phyloP scores from a whole-genome alignment of 345 rosid species.

The Corchorus olitorius region DNA sequence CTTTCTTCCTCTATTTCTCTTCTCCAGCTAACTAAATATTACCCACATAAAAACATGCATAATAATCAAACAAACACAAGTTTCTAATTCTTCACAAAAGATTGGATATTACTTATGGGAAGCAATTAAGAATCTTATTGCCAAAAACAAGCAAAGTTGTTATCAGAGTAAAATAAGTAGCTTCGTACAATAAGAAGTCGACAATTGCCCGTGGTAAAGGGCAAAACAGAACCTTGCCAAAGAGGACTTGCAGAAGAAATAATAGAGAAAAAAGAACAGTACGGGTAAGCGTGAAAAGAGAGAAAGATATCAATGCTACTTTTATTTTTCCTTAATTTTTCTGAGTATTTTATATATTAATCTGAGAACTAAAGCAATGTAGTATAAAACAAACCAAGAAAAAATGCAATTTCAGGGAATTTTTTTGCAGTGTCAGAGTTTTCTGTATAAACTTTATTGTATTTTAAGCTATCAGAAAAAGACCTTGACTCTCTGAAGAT shows the following conservation, averaged over 20 bases:
- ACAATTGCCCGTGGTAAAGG: constrained; percentile 28
- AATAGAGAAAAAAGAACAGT: background rate
- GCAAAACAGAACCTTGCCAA: constrained; percentile 19
- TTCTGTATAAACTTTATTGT: constrained; percentile 22
- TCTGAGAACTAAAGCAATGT: constrained; percentile 3
- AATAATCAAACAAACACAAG: background rate
- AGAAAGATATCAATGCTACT: constrained; percentile 24
- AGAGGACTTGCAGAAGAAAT: background rate
- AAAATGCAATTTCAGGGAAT: constrained; percentile 26
- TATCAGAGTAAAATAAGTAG: background rate
- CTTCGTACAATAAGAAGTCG: background rate
- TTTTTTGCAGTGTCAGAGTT: constrained; percentile 32
- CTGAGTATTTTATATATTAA: background rate
- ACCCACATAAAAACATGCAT: background rate
- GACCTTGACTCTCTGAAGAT: background rate
- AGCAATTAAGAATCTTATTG: background rate
- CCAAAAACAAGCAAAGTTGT: background rate
- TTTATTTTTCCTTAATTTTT: constrained; percentile 9
- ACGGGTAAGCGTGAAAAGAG: constrained; percentile 32
- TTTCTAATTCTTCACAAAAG: background rate
- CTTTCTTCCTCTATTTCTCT: background rate
- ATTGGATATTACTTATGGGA: background rate
- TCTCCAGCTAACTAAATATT: too few relatives aligned
- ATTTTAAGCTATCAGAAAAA: constrained; percentile 20
- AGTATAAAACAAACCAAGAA: background rate